Evolutionary conservation across 352 stramenopile species (phyloP).

Genomic region (Pythium dissimile): DNA sequence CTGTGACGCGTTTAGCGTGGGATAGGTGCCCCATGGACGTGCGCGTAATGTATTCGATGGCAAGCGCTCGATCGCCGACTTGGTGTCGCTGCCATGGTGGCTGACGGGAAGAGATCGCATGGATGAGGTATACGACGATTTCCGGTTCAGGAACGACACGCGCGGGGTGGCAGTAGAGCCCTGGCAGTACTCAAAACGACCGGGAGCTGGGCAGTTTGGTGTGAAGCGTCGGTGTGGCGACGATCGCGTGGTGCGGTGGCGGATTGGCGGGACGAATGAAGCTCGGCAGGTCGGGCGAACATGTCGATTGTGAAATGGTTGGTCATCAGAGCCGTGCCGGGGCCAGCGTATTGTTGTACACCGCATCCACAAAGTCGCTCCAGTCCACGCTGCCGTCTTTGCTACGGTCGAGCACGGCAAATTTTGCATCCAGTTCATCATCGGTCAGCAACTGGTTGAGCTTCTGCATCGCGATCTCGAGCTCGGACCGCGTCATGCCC

Average conservation of each 20-base stretch:
- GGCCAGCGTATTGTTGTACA: constrained; percentile 29
- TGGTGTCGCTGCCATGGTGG: not conserved
- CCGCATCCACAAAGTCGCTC: constrained; percentile 41
- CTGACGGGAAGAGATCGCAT: not conserved
- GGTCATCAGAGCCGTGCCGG: not conserved
- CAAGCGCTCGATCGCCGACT: constrained; percentile 40
- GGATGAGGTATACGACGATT: not conserved
- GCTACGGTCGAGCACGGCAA: constrained; percentile 35
- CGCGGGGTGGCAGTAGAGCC: not conserved
- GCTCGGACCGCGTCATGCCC: constrained; percentile 31
- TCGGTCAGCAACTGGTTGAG: constrained; percentile 33
- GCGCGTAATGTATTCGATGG: constrained; percentile 34
- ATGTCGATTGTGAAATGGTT: constrained; percentile 39
- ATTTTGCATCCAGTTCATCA: constrained; percentile 27
- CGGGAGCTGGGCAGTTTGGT: not conserved
- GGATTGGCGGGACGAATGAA: constrained; percentile 22
- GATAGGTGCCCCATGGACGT: constrained; percentile 35
- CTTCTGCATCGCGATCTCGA: constrained; percentile 60
- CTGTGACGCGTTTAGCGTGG: constrained; percentile 12
- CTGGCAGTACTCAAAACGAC: not conserved
- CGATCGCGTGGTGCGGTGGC: not conserved
- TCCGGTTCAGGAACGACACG: not conserved
- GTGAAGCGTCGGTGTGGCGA: not conserved
- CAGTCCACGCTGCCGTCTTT: constrained; percentile 35
- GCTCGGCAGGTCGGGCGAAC: constrained; percentile 38